phyloP scores from a whole-genome alignment of 805 yeast genomes.

The Candida stauntonica region DNA sequence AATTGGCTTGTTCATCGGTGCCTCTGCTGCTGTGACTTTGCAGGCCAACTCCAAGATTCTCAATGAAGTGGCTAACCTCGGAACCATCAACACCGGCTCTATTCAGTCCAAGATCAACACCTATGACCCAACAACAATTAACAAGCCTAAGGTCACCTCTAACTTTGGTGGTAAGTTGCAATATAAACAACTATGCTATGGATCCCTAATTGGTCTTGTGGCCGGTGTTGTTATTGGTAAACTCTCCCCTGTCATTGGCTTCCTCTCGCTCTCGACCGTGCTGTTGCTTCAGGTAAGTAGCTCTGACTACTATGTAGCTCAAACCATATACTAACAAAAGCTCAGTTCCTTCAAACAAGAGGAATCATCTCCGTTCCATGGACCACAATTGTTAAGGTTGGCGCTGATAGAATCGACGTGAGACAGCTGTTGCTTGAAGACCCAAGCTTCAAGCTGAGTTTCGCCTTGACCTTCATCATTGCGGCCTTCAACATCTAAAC shows the following conservation, averaged over 20 bases:
- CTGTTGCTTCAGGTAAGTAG: conserved; percentile 26
- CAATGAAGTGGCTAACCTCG: conserved; percentile 25
- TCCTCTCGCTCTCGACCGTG: conserved; percentile 43
- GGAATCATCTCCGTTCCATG: conserved; percentile 45
- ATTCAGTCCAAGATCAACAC: conserved; percentile 9
- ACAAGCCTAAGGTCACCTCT: conserved; percentile 12
- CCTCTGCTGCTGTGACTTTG: conserved; percentile 17
- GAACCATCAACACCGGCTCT: conserved; percentile 17
- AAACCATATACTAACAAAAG: conserved; percentile 3
- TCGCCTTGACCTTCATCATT: conserved; percentile 49
- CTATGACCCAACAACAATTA: conserved; percentile 10
- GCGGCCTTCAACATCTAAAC: conserved; percentile 49
- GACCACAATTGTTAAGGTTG: conserved; percentile 33
- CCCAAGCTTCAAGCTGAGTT: conserved; percentile 57
- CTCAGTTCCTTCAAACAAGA: conserved; percentile 53
- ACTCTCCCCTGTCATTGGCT: conserved; percentile 48
- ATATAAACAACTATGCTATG: conserved; percentile 56
- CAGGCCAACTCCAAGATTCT: conserved; percentile 23
- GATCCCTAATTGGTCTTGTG: conserved; percentile 54
- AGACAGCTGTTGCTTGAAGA: conserved; percentile 50
- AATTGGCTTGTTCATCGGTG: conserved; percentile 25
- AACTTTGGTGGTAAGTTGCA: conserved; percentile 43
- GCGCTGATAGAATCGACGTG: conserved; percentile 39
- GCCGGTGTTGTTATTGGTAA: conserved; percentile 57
- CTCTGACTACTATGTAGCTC: background rate